Percentiles rank a stretch among this genome's conserved stretches.
Evolutionary conservation across 2,329 filamentous ascomycete species (phyloP).

Genomic region (Ascochyta fabae): DNA sequence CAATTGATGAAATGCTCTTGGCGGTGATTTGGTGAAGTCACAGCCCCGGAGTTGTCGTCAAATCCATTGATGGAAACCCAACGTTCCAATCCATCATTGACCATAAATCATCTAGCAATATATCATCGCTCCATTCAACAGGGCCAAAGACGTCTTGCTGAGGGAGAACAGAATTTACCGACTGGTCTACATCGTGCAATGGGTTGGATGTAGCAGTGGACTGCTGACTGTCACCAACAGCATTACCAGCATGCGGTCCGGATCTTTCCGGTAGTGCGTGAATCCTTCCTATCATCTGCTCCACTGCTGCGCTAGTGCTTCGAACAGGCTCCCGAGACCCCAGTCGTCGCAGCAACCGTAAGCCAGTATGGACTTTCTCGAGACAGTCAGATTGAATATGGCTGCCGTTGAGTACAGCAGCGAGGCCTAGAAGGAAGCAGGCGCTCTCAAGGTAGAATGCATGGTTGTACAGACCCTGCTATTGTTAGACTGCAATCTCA

Average conservation of each 20-base stretch:
- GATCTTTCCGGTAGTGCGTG: background rate
- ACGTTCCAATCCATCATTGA: conserved; percentile 17
- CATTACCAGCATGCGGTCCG: background rate
- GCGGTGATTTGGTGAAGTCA: background rate
- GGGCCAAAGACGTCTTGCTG: background rate
- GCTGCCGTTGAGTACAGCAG: background rate
- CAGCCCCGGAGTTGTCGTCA: background rate
- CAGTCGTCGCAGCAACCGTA: conserved; percentile 1
- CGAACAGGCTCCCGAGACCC: conserved; percentile 3
- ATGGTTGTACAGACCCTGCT: conserved; percentile 7
- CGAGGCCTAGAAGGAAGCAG: conserved; percentile 10
- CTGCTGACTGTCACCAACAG: background rate
- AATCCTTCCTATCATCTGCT: conserved; percentile 12
- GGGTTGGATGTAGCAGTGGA: background rate
- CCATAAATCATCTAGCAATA: conserved; percentile 14
- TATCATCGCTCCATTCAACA: background rate
- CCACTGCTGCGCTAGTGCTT: conserved; percentile 5
- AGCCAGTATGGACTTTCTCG: conserved; percentile 1
- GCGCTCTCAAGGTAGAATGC: conserved; percentile 16
- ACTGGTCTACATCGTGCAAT: background rate
- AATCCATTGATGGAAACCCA: conserved; percentile 10
- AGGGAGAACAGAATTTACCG: background rate
- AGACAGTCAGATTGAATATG: background rate
- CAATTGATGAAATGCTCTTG: too few relatives aligned
- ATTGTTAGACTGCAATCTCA: background rate